These are phyloP conservation scores for Ceratocystis lukuohia DNA, from an alignment of 2,329 filamentous ascomycete genomes.

Conservation along the genomic window DNA sequence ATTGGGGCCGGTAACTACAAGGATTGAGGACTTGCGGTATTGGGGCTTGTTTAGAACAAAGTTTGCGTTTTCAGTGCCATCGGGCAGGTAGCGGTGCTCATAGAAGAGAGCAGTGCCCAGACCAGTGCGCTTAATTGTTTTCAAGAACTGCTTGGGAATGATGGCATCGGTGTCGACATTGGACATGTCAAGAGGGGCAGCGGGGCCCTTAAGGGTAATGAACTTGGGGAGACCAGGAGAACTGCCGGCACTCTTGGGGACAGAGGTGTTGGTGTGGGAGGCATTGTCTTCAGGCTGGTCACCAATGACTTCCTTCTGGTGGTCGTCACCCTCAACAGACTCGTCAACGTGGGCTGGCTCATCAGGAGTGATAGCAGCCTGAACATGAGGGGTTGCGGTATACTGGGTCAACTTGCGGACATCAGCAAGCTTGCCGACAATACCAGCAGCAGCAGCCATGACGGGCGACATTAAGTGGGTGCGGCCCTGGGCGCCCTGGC, in stretches of 20 bases:
- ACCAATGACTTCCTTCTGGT: constrained; percentile 39
- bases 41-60: constrained; percentile 88
- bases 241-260: constrained; percentile 31
- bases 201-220: constrained; percentile 68
- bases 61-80: constrained; percentile 59
- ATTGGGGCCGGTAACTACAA: constrained; percentile 83
- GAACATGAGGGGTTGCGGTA: constrained; percentile 46
- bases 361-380: constrained; percentile 34
- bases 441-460: constrained; percentile 75
- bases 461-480: constrained; percentile 95
- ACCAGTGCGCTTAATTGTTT: constrained; percentile 96
- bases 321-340: constrained; percentile 37
- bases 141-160: constrained; percentile 98
- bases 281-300: constrained; percentile 51
- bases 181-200: constrained; percentile 70
- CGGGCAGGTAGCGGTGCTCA: constrained; percentile 61
- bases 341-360: constrained; percentile 41
- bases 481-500: constrained; percentile 79
- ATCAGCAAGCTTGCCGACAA: constrained; percentile 82
- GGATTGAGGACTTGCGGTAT: constrained; percentile 71
- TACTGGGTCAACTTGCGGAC: constrained; percentile 64
- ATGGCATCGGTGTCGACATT: constrained; percentile 99
- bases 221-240: constrained; percentile 69
- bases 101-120: constrained; percentile 81
- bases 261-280: constrained; percentile 50